These are phyloP conservation scores for Apiospora rasikravindrae DNA, from an alignment of 2,329 filamentous ascomycete species.

Conservation along the genomic window DNA sequence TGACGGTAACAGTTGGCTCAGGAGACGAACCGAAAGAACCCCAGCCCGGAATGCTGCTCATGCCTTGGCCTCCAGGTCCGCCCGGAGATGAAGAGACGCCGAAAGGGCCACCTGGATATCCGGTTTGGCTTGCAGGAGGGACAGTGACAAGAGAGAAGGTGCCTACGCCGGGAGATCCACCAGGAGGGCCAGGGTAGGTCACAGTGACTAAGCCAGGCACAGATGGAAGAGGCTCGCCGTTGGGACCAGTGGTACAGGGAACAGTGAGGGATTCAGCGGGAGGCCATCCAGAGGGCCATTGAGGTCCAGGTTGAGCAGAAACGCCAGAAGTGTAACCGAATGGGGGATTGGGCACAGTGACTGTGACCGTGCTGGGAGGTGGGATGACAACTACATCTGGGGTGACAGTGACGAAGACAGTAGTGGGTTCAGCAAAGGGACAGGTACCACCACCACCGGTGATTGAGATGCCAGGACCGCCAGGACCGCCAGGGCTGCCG, in stretches of 20 bases:
- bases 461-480: conserved; percentile 24
- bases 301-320: conserved; percentile 27
- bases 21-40: background rate
- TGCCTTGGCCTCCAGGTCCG: conserved; percentile 5
- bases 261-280: conserved; percentile 22
- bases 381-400: conserved; percentile 35
- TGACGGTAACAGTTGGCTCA: conserved; percentile 7
- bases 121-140: conserved; percentile 11
- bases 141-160: conserved; percentile 22
- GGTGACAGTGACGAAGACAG: conserved; percentile 55
- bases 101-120: conserved; percentile 19
- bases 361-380: conserved; percentile 38
- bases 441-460: conserved; percentile 42
- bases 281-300: conserved; percentile 26
- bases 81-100: conserved; percentile 21
- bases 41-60: background rate
- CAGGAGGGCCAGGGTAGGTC: conserved; percentile 21
- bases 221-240: background rate
- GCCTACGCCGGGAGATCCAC: conserved; percentile 11
- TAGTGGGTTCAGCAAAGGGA: conserved; percentile 45
- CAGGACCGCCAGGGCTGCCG: conserved; percentile 10
- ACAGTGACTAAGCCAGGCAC: conserved; percentile 22
- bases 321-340: conserved; percentile 19
- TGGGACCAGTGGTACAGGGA: conserved; percentile 20
- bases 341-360: conserved; percentile 32